Percentiles rank a stretch among this genome's conserved stretches.
Conservation (phyloP, 257 asterid species). For the Solanum neorickii region DNA sequence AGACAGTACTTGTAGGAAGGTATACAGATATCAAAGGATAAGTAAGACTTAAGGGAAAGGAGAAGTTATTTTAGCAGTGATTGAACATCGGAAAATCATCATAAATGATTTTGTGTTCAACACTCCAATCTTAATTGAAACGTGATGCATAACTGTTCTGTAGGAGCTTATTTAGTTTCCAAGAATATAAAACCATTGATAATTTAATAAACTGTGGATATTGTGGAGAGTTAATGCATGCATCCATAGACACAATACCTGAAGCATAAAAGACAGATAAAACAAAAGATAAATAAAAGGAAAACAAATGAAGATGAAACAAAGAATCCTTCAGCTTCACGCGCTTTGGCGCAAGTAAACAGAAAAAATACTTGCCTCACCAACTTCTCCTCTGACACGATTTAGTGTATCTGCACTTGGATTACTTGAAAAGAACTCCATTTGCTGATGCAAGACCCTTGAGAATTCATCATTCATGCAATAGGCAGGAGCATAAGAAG, state of each 20-base stretch:
- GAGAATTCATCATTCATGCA: slow-evolving; percentile 99
- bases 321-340: not conserved
- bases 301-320: not conserved
- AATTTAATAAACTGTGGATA: not conserved
- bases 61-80: not conserved
- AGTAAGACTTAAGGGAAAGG: not conserved
- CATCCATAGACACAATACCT: not conserved
- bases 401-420: slow-evolving; percentile 85
- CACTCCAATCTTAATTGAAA: not conserved
- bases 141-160: not conserved
- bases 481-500: slow-evolving; percentile 82
- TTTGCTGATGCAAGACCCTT: slow-evolving; percentile 96
- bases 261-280: not conserved
- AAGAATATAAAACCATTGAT: not conserved
- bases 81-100: not conserved
- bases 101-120: not conserved
- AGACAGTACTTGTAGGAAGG: not conserved
- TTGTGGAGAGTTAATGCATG: not conserved
- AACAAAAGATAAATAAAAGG: not conserved
- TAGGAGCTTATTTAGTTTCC: not conserved
- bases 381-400: slow-evolving; percentile 91
- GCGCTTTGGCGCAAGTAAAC: not conserved
- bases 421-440: slow-evolving; percentile 96
- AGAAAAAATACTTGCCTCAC: slow-evolving; percentile 54
- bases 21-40: not conserved